Evolutionary conservation across 1,139 yeast genomes (phyloP).

Genomic region (Ogataea hybrid): DNA sequence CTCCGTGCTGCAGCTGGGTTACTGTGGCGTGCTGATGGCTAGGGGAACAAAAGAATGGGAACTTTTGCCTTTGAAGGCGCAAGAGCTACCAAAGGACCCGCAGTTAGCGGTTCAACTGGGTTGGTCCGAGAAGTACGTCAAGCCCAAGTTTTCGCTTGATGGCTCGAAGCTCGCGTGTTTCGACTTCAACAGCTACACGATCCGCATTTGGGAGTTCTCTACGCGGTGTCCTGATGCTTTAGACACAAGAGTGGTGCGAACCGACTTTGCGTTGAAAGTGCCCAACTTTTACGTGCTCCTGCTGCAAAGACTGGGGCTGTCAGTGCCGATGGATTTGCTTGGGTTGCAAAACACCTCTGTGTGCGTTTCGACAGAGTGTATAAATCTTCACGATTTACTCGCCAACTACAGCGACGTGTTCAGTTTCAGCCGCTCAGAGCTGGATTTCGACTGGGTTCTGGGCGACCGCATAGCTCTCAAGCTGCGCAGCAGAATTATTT

Average conservation of each 20-base stretch:
- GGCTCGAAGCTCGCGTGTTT: constrained; percentile 20
- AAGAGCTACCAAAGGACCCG: not conserved
- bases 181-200: constrained; percentile 19
- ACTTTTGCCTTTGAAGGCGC: constrained; percentile 16
- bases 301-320: constrained; percentile 1
- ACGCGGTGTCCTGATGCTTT: constrained; percentile 11
- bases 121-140: not conserved
- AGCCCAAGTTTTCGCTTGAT: constrained; percentile 20
- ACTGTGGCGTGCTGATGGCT: constrained; percentile 18
- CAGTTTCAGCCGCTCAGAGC: constrained; percentile 13
- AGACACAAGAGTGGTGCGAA: constrained; percentile 12
- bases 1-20: constrained; percentile 17
- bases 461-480: constrained; percentile 18
- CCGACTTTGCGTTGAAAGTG: constrained; percentile 16
- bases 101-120: not conserved
- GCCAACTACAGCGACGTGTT: constrained; percentile 18
- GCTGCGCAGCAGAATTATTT: constrained; percentile 16
- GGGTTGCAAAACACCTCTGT: constrained; percentile 1
- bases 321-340: constrained; percentile 4
- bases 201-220: constrained; percentile 24
- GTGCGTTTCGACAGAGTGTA: not conserved
- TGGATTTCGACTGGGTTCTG: constrained; percentile 20
- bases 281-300: constrained; percentile 18
- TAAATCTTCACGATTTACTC: constrained; percentile 14
- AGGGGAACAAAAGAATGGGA: constrained; percentile 17